Base-by-base conservation (phyloP, 306 rosid species). In the Sicyos edulis region DNA sequence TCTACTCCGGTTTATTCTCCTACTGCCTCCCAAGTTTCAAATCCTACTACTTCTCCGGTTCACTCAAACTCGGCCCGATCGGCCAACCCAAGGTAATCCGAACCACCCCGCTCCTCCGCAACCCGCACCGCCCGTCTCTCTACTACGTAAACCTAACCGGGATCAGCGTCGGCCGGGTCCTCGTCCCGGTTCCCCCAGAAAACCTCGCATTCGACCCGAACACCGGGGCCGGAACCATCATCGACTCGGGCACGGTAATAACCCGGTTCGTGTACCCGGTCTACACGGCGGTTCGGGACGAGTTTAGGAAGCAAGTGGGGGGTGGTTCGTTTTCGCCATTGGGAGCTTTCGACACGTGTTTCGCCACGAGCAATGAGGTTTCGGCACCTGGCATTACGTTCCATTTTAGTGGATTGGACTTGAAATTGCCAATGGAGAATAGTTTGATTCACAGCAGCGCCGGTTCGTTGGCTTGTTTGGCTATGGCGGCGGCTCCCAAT, bases 261-360 rank as follows among this genome's bases (percentile, higher is more conserved):
- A 90, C 96, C 76, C 86, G 95, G 6, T 88, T 90, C 54, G 86
- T 90, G 15, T 76, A 52, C 53, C 96, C 97, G 2, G 80, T 86
- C 0, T 93, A 93, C 77, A 61, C 52, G 2, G 89, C 95, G 0
- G 73, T 90, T 7, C 81, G 98, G 17, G 98, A 90, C 2, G 97
- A 90, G 84, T 93, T 87, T 42, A 85, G 96, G 40, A 88, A 87
- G 32, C 96, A 90, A 63, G 92, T 90, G 78, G 63, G 65, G 0
- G 8, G 47, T 2, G 93, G 90, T 0, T 59, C 91, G 12, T 85
- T 87, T 72, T 84, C 91, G 11, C 82, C 84, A 37, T 62, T 93
- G 24, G 98, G 98, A 5, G 92, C 91, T 0, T 93, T 93, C 29
- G 98, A 93, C 79, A 93, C 97, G 9, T 93, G 96, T 76, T 90